Conservation (phyloP, 1,284 basidiomycete species). For the Afroboletus lepidellus region DNA sequence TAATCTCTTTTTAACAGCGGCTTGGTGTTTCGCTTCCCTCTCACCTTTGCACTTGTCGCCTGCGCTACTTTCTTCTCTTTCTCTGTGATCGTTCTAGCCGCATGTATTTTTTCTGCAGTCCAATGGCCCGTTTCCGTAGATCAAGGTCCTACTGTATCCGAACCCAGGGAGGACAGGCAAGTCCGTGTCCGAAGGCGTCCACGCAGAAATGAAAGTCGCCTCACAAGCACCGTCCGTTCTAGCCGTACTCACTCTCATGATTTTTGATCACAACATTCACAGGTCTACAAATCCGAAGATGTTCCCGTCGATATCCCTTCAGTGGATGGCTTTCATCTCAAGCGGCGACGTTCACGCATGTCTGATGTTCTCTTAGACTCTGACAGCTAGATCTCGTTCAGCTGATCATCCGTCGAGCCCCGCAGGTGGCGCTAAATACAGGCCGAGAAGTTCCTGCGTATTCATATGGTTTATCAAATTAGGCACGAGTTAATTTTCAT, state of each 20-base stretch:
- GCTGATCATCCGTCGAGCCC: conserved; percentile 7
- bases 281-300: conserved; percentile 31
- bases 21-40: conserved; percentile 65
- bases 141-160: conserved; percentile 9
- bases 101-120: conserved; percentile 52
- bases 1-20: conserved; percentile 44
- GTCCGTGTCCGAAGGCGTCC: conserved; percentile 27
- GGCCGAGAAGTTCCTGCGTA: conserved; percentile 6
- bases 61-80: conserved; percentile 41
- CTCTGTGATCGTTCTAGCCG: conserved; percentile 36
- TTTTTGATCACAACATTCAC: conserved; percentile 19
- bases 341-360: conserved; percentile 41
- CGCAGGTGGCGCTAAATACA: conserved; percentile 13
- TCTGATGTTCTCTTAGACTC: conserved; percentile 35
- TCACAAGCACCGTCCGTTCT: conserved; percentile 23
- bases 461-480: conserved; percentile 22
- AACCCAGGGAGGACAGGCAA: conserved; percentile 24
- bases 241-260: background rate
- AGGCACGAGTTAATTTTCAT: conserved; percentile 26
- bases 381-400: conserved; percentile 26
- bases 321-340: conserved; percentile 32
- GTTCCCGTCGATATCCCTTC: conserved; percentile 26
- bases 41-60: conserved; percentile 46
- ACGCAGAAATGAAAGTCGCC: conserved; percentile 25
- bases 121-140: conserved; percentile 27